Base-by-base conservation (phyloP, 108 stramenopile genomes). In the Epithemia pelagica region DNA sequence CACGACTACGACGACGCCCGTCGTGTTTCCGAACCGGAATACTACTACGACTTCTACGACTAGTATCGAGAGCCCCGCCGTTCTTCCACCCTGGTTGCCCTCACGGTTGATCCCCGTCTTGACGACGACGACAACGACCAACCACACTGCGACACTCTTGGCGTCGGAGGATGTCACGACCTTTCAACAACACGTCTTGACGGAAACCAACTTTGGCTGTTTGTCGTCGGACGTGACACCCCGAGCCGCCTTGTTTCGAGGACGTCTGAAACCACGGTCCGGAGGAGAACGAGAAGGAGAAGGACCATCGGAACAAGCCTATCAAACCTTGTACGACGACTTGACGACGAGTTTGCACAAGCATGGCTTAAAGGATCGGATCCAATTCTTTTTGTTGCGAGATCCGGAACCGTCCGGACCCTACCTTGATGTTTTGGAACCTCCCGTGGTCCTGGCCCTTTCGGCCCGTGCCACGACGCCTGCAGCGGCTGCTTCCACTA, bases 181-280 rank as follows among this genome's bases (percentile, higher is more conserved):
- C 64, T 69, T 92, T 21, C 74, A 78, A 54, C 53, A 85, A 26
- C 68, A 87, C 21, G 73, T 92, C 8, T 55, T 89, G 46, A 22
- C 62, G 32, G 81, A 71, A 62, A 73, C 74, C 20, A 64, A 71
- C 23, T 89, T 92, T 59, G 71, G 66, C 54, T 75, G 83, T 61
- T 84, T 82, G 2, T 78, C 76, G 0, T 84, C 68, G 66, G 88
- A 86, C 57, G 65, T 62, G n/a, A 76, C 69, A 8, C 78, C 82
- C 22, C 61, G 72, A 0, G 88, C 91, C 30, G 87, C 88, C 8
- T 66, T 89, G 1, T 92, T 80, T 67, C 76, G 88, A 30, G 91
- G 86, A 23, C 85, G 73, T 31, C 62, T 81, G 21, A 65, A 72
- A 23, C 55, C 66, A 26, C 32, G 32, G 0, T 51, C 37, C 31